Evolutionary conservation across 2,329 filamentous ascomycete genomes (phyloP).

Genomic region (Pyricularia pennisetigena): DNA sequence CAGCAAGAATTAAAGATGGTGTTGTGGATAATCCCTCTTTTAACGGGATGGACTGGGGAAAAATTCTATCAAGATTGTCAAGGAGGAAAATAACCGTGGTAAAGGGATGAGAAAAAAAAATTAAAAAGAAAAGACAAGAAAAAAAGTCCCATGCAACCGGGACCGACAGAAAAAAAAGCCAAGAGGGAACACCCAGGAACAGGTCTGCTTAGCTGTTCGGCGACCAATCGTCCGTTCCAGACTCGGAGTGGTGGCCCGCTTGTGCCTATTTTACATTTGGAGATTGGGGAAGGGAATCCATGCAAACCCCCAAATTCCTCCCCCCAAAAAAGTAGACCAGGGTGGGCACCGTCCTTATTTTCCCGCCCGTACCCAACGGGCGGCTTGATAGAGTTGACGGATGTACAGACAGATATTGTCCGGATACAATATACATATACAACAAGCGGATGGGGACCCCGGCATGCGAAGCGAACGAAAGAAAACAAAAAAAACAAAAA

Average conservation of each 20-base stretch:
- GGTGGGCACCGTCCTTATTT: neutral
- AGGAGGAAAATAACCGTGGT: neutral
- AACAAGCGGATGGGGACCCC: neutral
- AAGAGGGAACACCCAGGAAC: neutral
- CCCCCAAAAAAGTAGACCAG: neutral
- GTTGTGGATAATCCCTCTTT: neutral
- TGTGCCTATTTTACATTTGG: constrained; percentile 11
- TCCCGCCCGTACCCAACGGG: neutral
- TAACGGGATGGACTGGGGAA: neutral
- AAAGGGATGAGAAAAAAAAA: neutral
- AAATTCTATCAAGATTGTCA: neutral
- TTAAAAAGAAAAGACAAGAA: neutral
- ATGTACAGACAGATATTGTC: neutral
- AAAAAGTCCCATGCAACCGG: neutral
- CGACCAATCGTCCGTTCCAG: constrained; percentile 9
- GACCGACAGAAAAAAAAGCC: neutral
- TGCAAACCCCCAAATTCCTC: neutral
- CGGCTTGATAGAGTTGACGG: neutral
- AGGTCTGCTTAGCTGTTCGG: neutral
- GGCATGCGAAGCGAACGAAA: neutral
- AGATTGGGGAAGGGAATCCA: neutral
- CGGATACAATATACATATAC: neutral
- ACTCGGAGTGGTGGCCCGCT: constrained; percentile 11
- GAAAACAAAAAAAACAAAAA: neutral
- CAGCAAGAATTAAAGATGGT: neutral